phyloP scores from a whole-genome alignment of 1,139 yeast species.

The Arxiozyma slooffiae region DNA sequence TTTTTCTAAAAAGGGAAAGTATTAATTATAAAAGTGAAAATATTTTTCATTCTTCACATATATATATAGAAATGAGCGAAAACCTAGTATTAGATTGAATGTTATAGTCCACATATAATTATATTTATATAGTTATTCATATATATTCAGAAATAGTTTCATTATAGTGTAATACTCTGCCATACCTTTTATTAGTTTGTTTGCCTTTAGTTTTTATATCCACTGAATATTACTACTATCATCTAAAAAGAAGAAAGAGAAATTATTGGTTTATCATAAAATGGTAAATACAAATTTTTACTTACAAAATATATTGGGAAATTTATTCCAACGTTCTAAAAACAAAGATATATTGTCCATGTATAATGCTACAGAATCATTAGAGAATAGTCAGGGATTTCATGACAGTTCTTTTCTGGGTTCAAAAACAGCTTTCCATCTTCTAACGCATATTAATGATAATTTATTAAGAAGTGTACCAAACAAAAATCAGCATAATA shows the following conservation, averaged over 20 bases:
- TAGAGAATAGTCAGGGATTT: conserved; percentile 23
- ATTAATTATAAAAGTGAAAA: too few species aligned
- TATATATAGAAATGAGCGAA: not conserved
- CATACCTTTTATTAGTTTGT: too few species aligned
- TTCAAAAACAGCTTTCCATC: conserved; percentile 37
- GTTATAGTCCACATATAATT: not conserved
- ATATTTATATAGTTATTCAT: too few species aligned
- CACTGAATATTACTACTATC: too few species aligned
- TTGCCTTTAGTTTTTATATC: not conserved
- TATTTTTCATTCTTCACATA: not conserved
- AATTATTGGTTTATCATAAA: not conserved
- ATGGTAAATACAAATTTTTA: not conserved
- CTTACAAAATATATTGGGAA: not conserved
- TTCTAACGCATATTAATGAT: conserved; percentile 43
- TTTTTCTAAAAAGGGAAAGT: not conserved
- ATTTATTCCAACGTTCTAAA: not conserved
- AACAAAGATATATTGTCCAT: not conserved
- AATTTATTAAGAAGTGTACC: conserved; percentile 47
- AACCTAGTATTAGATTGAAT: not conserved
- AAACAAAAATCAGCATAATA: conserved; percentile 33
- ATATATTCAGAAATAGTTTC: not conserved
- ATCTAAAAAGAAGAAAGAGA: not conserved
- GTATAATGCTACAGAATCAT: not conserved
- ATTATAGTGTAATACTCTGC: too few species aligned
- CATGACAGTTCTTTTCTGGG: conserved; percentile 26